Evolutionary conservation across 1,139 yeast species (phyloP), one percentile per base, ranked within the genome.

Genomic region (Diutina scorzettiae): DNA sequence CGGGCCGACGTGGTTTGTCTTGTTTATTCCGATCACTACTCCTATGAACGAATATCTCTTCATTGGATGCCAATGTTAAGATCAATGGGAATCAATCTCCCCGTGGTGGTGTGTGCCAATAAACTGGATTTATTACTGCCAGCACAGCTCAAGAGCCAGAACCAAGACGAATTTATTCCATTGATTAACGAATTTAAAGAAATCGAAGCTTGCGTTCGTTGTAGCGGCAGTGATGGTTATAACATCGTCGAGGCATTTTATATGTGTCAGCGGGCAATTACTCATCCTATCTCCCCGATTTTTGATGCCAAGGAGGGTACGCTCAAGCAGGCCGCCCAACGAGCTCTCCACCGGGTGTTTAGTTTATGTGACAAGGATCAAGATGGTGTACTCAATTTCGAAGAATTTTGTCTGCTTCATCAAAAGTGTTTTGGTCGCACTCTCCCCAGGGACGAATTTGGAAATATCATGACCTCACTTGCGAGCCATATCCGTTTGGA

Each of bases 41-140:
- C 96, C 0, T 91, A 89, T 55, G 97, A 91, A 56, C 69, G 97
- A 43, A 76, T 91, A 9, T 79, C 95, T 2, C 65, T 89, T 29
- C 89, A 87, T 57, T 91, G 98, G 98, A 81, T 91, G 75, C 94
- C 94, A 39, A 73, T 81, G 65, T 81, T 91, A 54, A 67, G 98
- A 47, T 84, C 95, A 1, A 68, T 86, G 71, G 98, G 98, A 2
- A 87, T 91, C 42, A 91, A 91, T 55, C 58, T 83, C 17, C 98
- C 98, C 0, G 81, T 91, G n/a, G 86, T 91, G 1, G 62, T 91
- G 9, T 81, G 95, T 60, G 91, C 93, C 40, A 91, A 87, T 58
- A 86, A 87, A 55, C 70, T 81, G 24, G 96, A 87, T 50, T 44
- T 58, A 14, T 47, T 42, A 43, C 53, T 47, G 18, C 49, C 44